A percentile compares a stretch with the other conserved stretches of the same genome.
These are phyloP conservation scores for Multifurca ochricompacta DNA, from an alignment of 768 basidiomycete species.

Conservation along the genomic window DNA sequence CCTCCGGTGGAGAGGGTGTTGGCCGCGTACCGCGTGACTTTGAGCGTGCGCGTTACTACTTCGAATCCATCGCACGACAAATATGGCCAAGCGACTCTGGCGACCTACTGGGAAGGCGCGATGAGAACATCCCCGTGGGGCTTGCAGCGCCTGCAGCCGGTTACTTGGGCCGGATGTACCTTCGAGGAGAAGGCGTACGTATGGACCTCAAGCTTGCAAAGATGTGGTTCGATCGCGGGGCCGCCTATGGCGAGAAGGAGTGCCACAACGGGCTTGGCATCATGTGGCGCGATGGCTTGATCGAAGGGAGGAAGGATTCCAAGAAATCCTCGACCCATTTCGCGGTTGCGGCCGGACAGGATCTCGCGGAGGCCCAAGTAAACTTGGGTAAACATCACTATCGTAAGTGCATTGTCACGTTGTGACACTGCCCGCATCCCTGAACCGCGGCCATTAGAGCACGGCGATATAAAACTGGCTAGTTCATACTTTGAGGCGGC, in stretches of 20 bases:
- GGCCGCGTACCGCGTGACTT: slow-evolving; percentile 81
- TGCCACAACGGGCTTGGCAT: slow-evolving; percentile 87
- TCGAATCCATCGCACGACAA: slow-evolving; percentile 71
- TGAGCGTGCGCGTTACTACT: slow-evolving; percentile 71
- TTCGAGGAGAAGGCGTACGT: slow-evolving; percentile 88
- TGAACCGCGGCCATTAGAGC: slow-evolving; percentile 37
- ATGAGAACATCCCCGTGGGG: slow-evolving; percentile 32
- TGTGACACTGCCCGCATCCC: neutral
- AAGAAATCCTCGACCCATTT: slow-evolving; percentile 64
- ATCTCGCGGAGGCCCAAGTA: slow-evolving; percentile 88
- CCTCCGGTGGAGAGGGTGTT: slow-evolving; percentile 87
- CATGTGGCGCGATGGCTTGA: slow-evolving; percentile 83
- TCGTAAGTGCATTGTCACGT: slow-evolving; percentile 31
- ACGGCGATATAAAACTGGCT: slow-evolving; percentile 60
- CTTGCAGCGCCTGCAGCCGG: slow-evolving; percentile 74
- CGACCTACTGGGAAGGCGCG: slow-evolving; percentile 36
- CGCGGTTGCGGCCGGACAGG: slow-evolving; percentile 70
- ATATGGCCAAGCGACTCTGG: slow-evolving; percentile 82
- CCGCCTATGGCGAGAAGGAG: slow-evolving; percentile 74
- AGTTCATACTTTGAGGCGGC: slow-evolving; percentile 77
- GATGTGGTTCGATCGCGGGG: slow-evolving; percentile 92
- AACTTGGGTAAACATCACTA: slow-evolving; percentile 81
- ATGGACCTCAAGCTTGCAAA: slow-evolving; percentile 67
- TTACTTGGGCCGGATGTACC: slow-evolving; percentile 88
- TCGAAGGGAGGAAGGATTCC: slow-evolving; percentile 54